A percentile compares a stretch with the other conserved stretches of the same genome.
These are phyloP conservation scores for Macadamia tetraphylla DNA, from an alignment of 164 flowering plant genomes.

Conservation along the genomic window DNA sequence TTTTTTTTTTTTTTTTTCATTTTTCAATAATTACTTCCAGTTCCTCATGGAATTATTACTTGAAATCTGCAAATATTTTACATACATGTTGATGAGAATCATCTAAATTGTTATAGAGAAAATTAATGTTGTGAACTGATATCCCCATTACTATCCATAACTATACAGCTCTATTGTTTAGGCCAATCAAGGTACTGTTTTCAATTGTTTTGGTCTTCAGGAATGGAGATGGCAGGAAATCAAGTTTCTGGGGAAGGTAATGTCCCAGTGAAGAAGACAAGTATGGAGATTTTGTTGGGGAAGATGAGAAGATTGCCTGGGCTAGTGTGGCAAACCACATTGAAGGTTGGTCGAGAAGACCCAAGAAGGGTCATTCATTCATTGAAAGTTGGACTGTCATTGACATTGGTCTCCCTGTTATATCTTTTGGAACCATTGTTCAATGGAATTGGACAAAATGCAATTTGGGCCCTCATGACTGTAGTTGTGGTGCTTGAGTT, in stretches of 20 bases:
- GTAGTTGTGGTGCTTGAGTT: constrained; percentile 96
- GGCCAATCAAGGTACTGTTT: background rate
- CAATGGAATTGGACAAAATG: constrained; percentile 64
- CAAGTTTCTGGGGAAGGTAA: background rate
- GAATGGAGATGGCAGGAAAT: constrained; percentile 13
- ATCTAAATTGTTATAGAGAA: too few relatives aligned
- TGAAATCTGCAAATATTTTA: background rate
- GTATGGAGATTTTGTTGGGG: background rate
- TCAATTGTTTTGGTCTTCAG: background rate
- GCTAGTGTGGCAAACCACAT: constrained; percentile 22
- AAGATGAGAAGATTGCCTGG: constrained; percentile 27
- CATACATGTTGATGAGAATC: too few relatives aligned
- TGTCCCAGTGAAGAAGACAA: background rate
- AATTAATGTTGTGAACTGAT: too few relatives aligned
- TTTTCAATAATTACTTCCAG: background rate
- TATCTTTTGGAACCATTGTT: constrained; percentile 77
- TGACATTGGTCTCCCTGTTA: constrained; percentile 72
- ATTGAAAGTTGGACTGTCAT: constrained; percentile 72
- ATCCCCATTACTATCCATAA: too few relatives aligned
- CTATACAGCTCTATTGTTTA: background rate
- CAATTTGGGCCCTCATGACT: constrained; percentile 98
- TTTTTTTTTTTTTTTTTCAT: too few relatives aligned
- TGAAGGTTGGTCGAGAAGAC: constrained; percentile 66
- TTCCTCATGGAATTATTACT: background rate
- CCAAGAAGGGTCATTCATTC: constrained; percentile 72